Percentiles rank a stretch among this genome's conserved stretches.
Evolutionary conservation across 2,329 filamentous ascomycete genomes (phyloP).

Genomic region (Trichophyton mentagrophytes): DNA sequence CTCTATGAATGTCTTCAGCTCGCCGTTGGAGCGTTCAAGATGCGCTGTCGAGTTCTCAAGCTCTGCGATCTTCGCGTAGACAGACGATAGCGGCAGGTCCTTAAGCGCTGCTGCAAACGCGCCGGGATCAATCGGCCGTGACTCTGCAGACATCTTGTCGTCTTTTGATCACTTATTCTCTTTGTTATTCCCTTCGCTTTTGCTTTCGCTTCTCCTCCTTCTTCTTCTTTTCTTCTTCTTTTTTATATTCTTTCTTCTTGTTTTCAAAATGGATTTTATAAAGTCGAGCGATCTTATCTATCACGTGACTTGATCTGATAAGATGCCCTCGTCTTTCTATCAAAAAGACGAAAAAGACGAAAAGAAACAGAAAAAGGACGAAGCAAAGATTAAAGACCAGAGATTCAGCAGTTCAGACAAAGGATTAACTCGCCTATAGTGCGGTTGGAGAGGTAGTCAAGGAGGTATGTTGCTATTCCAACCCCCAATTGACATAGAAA

Average conservation of each 20-base stretch:
- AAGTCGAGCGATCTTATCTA: neutral
- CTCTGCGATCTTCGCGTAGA: slow-evolving; percentile 50
- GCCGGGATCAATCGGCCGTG: slow-evolving; percentile 37
- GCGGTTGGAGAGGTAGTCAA: neutral
- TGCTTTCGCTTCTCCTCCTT: neutral
- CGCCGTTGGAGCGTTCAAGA: slow-evolving; percentile 44
- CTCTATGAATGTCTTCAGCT: slow-evolving; percentile 40
- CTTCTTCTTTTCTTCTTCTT: neutral
- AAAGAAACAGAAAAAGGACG: neutral
- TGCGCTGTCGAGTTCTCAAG: slow-evolving; percentile 48
- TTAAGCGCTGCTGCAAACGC: slow-evolving; percentile 45
- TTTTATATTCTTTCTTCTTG: neutral
- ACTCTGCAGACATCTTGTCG: slow-evolving; percentile 13
- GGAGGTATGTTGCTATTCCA: neutral
- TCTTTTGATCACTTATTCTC: neutral
- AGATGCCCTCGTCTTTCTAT: neutral
- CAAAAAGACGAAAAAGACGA: neutral
- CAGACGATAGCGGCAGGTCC: slow-evolving; percentile 44
- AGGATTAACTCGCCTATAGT: neutral
- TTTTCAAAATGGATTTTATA: neutral
- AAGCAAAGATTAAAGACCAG: neutral
- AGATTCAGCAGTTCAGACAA: neutral
- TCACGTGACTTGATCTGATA: slow-evolving; percentile 4
- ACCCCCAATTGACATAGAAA: too few species aligned
- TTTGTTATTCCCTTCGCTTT: neutral